Percentiles rank a stretch among this genome's conserved stretches.
Evolutionary conservation across 306 rosid species (phyloP).

Genomic region (Castanopsis chinensis): DNA sequence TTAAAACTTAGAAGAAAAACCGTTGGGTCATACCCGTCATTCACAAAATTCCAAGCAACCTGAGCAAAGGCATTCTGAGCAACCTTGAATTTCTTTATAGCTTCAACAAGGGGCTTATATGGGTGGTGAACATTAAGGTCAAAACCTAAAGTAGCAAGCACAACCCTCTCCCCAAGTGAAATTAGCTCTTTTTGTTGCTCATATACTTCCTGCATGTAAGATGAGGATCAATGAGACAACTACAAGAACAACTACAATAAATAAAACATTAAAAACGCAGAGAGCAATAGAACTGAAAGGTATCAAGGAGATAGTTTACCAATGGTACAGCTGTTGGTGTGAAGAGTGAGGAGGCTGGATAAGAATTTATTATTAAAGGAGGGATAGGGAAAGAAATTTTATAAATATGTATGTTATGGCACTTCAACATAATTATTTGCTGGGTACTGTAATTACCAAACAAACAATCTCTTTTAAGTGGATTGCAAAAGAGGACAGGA

Average conservation of each 20-base stretch:
- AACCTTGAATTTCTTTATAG: no score
- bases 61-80: no score
- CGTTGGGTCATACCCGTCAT: no score
- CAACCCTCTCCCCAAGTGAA: no score
- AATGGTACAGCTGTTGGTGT: neutral
- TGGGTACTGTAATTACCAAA: neutral
- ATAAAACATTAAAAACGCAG: neutral
- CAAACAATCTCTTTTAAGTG: no score
- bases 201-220: conserved; percentile 78
- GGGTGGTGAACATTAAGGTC: no score
- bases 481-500: no score
- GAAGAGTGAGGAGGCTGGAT: neutral
- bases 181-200: conserved; percentile 93
- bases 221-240: neutral
- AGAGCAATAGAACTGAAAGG: neutral
- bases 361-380: neutral
- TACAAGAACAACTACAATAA: neutral
- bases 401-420: neutral
- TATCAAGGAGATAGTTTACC: neutral
- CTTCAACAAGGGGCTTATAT: no score
- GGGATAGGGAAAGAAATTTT: neutral
- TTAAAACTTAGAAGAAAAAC: no score
- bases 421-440: neutral
- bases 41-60: no score
- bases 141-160: no score